phyloP scores from a whole-genome alignment of 2,329 filamentous ascomycete species.

The Aspergillaceae sp. region DNA sequence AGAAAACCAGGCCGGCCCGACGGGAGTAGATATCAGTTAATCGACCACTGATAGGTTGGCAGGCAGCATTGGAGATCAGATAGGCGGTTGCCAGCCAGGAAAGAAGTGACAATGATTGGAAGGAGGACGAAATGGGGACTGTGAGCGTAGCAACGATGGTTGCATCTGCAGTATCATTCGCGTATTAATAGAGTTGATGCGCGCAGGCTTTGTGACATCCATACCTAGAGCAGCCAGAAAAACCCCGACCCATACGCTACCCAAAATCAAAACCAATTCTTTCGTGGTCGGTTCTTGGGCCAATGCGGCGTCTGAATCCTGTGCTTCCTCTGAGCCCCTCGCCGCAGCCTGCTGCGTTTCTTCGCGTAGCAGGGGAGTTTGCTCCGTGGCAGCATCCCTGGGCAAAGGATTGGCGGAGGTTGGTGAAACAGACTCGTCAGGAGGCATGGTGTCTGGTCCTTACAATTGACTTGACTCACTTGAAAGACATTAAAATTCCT shows the following conservation, averaged over 20 bases:
- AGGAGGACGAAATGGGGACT: conserved; percentile 73
- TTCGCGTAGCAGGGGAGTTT: conserved; percentile 24
- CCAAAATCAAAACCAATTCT: conserved; percentile 42
- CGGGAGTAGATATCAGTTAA: conserved; percentile 84
- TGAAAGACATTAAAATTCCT: too few species aligned
- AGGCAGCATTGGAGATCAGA: conserved; percentile 78
- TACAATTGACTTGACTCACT: too few species aligned
- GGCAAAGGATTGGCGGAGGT: too few species aligned
- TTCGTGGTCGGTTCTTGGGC: conserved; percentile 40
- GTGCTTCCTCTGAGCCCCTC: conserved; percentile 4
- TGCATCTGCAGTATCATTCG: conserved; percentile 45
- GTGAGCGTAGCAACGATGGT: conserved; percentile 82
- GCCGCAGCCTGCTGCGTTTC: conserved; percentile 6
- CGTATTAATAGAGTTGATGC: conserved; percentile 1
- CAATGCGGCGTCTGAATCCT: conserved; percentile 13
- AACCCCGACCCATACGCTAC: conserved; percentile 45
- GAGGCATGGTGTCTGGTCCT: too few species aligned
- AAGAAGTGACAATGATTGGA: conserved; percentile 69
- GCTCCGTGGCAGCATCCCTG: conserved; percentile 15
- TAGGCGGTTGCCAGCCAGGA: conserved; percentile 87
- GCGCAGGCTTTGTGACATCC: neutral
- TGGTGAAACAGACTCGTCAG: too few species aligned
- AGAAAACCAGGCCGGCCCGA: conserved; percentile 66
- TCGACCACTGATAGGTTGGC: conserved; percentile 74
- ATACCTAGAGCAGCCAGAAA: conserved; percentile 50